Base-by-base conservation (phyloP, 2,329 filamentous ascomycete genomes). In the Tolypocladium tundrense region DNA sequence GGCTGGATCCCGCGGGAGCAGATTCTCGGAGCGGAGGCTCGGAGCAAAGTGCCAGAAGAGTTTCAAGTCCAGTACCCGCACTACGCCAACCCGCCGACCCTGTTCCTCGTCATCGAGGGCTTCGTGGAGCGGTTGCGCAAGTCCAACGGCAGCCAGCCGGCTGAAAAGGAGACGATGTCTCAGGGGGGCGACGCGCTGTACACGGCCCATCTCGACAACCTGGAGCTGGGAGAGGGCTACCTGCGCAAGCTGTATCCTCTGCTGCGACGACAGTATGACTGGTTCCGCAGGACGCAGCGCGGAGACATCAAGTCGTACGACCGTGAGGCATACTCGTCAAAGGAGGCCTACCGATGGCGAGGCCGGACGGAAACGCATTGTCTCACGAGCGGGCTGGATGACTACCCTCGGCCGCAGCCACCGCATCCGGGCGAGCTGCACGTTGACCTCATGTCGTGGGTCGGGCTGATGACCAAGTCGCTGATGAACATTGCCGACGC, bases 1-100 rank as follows among this genome's bases (percentile, higher is more conserved):
- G 94, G 94, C 57, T 99, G 94, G 94, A 97, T 99, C 69, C 90
- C 87, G 3, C 88, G 94, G 55, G 94, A 99, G 76, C 92, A 97
- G 74, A 97, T 99, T 60, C 82, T 99, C 2, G 94, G 94, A 1
- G 74, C 82, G 2, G 94, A 99, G 75, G 94, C 94, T 53, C 86
- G 93, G 61, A 96, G 88, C 80, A 97, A 97, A 74, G 94, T 99
- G 2, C 94, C 94, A 0, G 72, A 80, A 5, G 92, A 97, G 72
- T 99, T 99, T 71, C 92, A 96, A 67, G 83, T 91, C 16, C 94
- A 97, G 69, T 97, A 97, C 69, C 93, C 94, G 31, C 92, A 97
- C 72, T 97, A 97, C 67, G 94, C 94, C 55, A 99, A 99, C 72
- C 94, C 94, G 0, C 94, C 94, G 0, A 97, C 94, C 0, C 80